phyloP scores from a whole-genome alignment of 108 stramenopile species.

The Cyclotella atomus region DNA sequence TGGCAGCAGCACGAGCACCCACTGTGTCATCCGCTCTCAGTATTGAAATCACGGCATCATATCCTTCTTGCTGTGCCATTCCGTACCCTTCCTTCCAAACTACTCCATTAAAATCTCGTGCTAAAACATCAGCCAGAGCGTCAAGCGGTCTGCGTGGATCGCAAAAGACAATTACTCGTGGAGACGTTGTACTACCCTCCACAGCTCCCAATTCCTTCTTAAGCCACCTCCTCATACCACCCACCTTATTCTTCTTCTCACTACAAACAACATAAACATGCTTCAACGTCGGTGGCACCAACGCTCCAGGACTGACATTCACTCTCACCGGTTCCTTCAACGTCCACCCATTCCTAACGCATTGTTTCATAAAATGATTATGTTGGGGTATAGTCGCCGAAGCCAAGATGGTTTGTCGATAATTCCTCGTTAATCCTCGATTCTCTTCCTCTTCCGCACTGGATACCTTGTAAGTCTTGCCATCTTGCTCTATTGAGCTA shows the following conservation, averaged over 20 bases:
- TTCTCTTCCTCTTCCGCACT: neutral
- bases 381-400: constrained; percentile 96
- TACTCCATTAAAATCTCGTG: constrained; percentile 52
- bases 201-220: constrained; percentile 51
- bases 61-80: constrained; percentile 25
- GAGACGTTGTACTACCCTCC: constrained; percentile 6
- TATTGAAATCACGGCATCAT: constrained; percentile 56
- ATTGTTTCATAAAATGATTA: constrained; percentile 88
- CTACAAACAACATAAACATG: constrained; percentile 83
- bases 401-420: constrained; percentile 92
- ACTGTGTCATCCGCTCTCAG: constrained; percentile 72
- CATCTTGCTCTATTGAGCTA: constrained; percentile 26
- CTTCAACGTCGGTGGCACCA: constrained; percentile 81
- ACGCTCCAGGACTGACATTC: constrained; percentile 79
- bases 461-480: constrained; percentile 14
- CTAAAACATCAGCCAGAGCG: constrained; percentile 66
- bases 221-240: constrained; percentile 71
- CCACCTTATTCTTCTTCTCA: constrained; percentile 73
- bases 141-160: constrained; percentile 75
- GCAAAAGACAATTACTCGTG: constrained; percentile 80
- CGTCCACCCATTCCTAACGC: constrained; percentile 89
- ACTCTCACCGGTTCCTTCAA: constrained; percentile 78
- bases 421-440: constrained; percentile 11
- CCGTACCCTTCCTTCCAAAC: constrained; percentile 56
- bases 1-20: constrained; percentile 75